A percentile compares a stretch with the other conserved stretches of the same genome.
Conservation (phyloP, 306 rosid genomes). For the Gleditsia sinensis region DNA sequence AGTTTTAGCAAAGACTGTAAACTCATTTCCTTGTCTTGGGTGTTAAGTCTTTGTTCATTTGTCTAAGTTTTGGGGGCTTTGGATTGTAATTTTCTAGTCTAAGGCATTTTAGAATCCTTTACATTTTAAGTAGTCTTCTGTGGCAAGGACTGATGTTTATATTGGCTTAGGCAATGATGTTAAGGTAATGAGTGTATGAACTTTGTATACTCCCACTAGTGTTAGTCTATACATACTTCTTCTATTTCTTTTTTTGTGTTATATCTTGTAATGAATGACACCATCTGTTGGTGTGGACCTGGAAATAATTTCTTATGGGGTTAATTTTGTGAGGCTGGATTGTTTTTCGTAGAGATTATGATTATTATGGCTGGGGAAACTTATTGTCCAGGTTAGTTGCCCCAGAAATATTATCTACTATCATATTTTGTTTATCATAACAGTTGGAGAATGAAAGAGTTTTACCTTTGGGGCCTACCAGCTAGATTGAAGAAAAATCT, state of each 20-base stretch:
- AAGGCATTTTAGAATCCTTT: not conserved
- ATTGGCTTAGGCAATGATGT: conserved; percentile 22
- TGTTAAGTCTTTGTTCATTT: not conserved
- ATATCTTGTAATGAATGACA: not conserved
- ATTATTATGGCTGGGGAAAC: conserved; percentile 17
- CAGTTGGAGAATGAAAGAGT: not conserved
- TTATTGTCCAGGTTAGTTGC: conserved; percentile 4
- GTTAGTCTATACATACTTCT: conserved; percentile 9
- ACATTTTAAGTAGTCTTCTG: not conserved
- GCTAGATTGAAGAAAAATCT: conserved; percentile 9
- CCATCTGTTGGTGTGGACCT: conserved; percentile 19
- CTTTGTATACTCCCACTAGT: conserved; percentile 11
- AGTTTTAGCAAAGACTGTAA: not conserved
- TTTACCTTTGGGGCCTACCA: not conserved
- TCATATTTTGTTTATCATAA: conserved; percentile 4
- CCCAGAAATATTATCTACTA: not conserved
- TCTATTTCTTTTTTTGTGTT: conserved; percentile 7
- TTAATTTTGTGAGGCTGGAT: conserved; percentile 11
- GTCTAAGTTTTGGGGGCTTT: conserved; percentile 5
- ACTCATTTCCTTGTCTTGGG: not conserved
- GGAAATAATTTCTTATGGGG: conserved; percentile 19
- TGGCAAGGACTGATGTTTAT: conserved; percentile 14
- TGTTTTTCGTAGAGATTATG: conserved; percentile 24
- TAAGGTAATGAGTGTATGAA: not conserved
- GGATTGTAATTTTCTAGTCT: conserved; percentile 15